Percentiles rank a stretch among this genome's conserved stretches.
These are phyloP conservation scores for Delphinella strobiligena DNA, from an alignment of 2,329 filamentous ascomycete species.

Conservation along the genomic window DNA sequence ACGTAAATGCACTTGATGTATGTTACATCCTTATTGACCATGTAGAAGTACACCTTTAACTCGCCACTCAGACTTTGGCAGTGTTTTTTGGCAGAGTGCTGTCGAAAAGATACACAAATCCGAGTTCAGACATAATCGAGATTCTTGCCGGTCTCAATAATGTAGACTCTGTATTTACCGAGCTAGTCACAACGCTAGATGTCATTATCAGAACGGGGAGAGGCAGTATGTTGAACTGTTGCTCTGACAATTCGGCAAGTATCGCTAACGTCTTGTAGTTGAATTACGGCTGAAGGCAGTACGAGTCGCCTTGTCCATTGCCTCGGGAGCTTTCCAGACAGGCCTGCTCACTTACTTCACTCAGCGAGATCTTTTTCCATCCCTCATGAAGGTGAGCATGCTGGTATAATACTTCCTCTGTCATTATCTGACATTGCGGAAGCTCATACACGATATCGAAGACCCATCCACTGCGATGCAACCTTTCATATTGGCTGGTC, in stretches of 20 bases:
- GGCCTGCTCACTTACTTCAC: constrained; percentile 90
- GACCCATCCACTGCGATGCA: constrained; percentile 47
- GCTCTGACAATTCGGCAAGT: not conserved
- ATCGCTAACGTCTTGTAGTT: constrained; percentile 38
- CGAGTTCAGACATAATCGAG: constrained; percentile 87
- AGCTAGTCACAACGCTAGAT: constrained; percentile 77
- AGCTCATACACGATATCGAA: constrained; percentile 75
- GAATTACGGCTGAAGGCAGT: constrained; percentile 69
- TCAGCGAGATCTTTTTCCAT: constrained; percentile 84
- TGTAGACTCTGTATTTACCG: constrained; percentile 75
- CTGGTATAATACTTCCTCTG: not conserved
- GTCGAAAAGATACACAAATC: constrained; percentile 84
- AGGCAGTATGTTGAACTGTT: constrained; percentile 42
- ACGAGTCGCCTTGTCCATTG: constrained; percentile 67
- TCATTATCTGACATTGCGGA: constrained; percentile 9
- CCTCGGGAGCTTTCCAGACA: constrained; percentile 91
- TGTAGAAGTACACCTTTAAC: too few species aligned
- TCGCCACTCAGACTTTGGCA: constrained; percentile 63
- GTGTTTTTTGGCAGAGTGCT: constrained; percentile 74
- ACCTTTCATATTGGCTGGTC: constrained; percentile 70
- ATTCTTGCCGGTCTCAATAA: constrained; percentile 80
- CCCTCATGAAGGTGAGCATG: constrained; percentile 73
- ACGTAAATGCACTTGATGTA: constrained; percentile 79
- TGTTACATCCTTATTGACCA: constrained; percentile 23
- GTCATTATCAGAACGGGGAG: constrained; percentile 67